phyloP scores from a whole-genome alignment of 306 rosid genomes.

The Oxytropis ochrocephala region DNA sequence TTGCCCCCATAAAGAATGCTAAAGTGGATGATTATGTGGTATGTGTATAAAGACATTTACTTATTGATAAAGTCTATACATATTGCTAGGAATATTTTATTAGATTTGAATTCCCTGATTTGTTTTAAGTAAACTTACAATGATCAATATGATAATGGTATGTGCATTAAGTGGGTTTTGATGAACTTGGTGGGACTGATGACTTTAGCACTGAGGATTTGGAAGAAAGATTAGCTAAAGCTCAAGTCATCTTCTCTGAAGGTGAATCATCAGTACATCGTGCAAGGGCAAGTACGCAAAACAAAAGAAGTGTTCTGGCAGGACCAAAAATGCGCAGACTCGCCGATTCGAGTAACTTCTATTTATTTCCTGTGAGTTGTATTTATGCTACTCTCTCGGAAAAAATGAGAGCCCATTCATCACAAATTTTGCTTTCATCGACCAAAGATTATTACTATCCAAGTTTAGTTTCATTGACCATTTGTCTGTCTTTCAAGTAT shows the following conservation, averaged over 20 bases:
- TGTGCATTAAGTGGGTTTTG: slow-evolving; percentile 78
- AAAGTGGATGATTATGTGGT: slow-evolving; percentile 99
- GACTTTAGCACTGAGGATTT: slow-evolving; percentile 85
- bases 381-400: neutral
- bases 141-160: neutral
- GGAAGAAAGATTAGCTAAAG: slow-evolving; percentile 84
- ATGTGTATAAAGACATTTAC: slow-evolving; percentile 21
- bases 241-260: slow-evolving; percentile 70
- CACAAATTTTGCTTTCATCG: neutral
- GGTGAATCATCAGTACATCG: slow-evolving; percentile 68
- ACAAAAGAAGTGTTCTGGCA: slow-evolving; percentile 66
- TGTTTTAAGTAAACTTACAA: neutral
- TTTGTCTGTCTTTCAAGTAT: neutral
- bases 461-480: neutral
- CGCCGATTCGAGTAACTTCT: slow-evolving; percentile 74
- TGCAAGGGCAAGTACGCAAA: slow-evolving; percentile 42
- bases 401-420: neutral
- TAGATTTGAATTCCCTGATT: neutral
- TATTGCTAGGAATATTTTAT: neutral
- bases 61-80: neutral
- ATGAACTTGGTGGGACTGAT: slow-evolving; percentile 93
- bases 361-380: slow-evolving; percentile 17
- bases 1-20: slow-evolving; percentile 87
- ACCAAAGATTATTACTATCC: neutral
- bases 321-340: slow-evolving; percentile 55